Conservation (phyloP, 257 asterid genomes). For the Plantago major region DNA sequence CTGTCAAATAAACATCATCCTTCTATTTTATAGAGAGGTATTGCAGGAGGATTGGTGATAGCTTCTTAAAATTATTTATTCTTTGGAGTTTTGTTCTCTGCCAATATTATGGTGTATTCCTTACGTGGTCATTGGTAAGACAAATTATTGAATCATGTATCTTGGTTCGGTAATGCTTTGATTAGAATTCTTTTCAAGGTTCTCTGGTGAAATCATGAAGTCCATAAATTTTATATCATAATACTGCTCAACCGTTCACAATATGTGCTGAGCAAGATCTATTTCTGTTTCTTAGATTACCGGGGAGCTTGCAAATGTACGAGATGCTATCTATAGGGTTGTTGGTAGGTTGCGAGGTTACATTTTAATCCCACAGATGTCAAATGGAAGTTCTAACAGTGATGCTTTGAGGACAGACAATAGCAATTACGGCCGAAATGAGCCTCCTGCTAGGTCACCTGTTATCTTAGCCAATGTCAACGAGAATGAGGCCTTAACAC, state of each 20-base stretch:
- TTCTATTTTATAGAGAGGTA: too few relatives aligned
- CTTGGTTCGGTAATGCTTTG: neutral
- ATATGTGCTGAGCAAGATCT: constrained; percentile 4
- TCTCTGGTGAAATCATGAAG: neutral
- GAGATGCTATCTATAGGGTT: constrained; percentile 58
- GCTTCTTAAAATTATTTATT: too few relatives aligned
- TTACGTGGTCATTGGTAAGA: too few relatives aligned
- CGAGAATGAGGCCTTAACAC: constrained; percentile 34
- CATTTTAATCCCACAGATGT: constrained; percentile 30
- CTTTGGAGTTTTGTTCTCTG: too few relatives aligned
- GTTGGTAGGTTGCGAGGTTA: constrained; percentile 57
- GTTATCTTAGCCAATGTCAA: constrained; percentile 32
- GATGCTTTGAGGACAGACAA: constrained; percentile 29
- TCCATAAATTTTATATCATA: constrained; percentile 13
- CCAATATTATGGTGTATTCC: too few relatives aligned
- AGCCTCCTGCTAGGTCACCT: constrained; percentile 30
- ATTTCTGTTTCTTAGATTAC: constrained; percentile 43
- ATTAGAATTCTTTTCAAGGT: neutral
- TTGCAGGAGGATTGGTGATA: too few relatives aligned
- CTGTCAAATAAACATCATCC: too few relatives aligned
- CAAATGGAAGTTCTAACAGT: constrained; percentile 31
- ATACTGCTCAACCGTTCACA: constrained; percentile 4
- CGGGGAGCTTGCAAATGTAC: constrained; percentile 60
- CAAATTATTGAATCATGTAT: too few relatives aligned
- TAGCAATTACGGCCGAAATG: constrained; percentile 37